Evolutionary conservation across 768 basidiomycete species (phyloP), one percentile per base, ranked within the genome.

Genomic region (Boletus sp.): DNA sequence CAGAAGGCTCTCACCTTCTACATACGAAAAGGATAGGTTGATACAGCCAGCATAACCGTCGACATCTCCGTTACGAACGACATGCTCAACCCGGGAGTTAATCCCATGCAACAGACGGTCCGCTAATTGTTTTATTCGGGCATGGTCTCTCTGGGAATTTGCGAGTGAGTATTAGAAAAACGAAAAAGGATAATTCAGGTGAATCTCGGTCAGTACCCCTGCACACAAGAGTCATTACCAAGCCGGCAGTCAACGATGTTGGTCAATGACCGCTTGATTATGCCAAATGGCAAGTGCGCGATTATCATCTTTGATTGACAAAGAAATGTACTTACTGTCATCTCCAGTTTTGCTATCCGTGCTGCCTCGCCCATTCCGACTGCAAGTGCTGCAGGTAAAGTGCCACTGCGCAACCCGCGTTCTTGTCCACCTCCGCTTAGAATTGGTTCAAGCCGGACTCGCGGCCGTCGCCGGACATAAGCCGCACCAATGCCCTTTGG

Each of bases 401-500:
- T 99, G n/a, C 97, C 97, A 61, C 91, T 93, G 53, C 97, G 76
- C 64, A 99, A 72, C 1, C 97, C 97, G 51, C 97, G 82, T 75
- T 99, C 97, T 73, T 99, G 97, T 10, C 97, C 97, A 58, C 97
- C 97, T 55, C 97, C 97, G 62, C 84, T 93, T 49, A 99, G 73
- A 60, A 99, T 89, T 1, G 97, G 97, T 67, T 98, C 97, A 62
- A 98, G 74, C 49, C 97, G 80, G 37, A 98, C 97, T 57, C 97
- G 78, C 8, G 97, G 97, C 64, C 94, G 74, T 65, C 97, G 76
- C 57, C 97, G 80, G 47, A 99, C 94, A 72, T 98, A 99, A 6
- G 89, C 87, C 17, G 92, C 94, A 38, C 97, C 97, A 32, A 98
- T 73, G 7, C 97, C 97, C 71, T 99, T 99, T 5, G 97, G 97